Percentiles rank a stretch among this genome's conserved stretches.
Evolutionary conservation across 768 basidiomycete species (phyloP).

Genomic region (Gymnopilus dilepis): DNA sequence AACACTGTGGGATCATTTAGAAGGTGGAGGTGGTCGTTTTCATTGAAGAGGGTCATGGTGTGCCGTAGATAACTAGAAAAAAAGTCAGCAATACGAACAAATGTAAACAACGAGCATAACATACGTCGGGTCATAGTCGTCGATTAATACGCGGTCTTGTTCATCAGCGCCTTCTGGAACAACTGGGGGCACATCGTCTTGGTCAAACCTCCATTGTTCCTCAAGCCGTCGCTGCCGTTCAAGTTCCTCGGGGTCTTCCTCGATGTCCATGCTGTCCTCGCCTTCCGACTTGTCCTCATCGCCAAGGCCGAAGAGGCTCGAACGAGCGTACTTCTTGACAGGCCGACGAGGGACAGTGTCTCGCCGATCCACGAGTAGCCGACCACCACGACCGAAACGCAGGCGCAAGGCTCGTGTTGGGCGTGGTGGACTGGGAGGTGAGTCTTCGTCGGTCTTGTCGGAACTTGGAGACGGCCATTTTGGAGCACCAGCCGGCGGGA

Average conservation of each 20-base stretch:
- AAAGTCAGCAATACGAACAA: constrained; percentile 11
- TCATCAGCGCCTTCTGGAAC: constrained; percentile 70
- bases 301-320: constrained; percentile 32
- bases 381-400: constrained; percentile 84
- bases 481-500: constrained; percentile 47
- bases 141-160: constrained; percentile 68
- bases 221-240: constrained; percentile 42
- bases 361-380: constrained; percentile 76
- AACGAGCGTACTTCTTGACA: constrained; percentile 28
- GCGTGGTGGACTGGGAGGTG: constrained; percentile 32
- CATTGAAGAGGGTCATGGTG: constrained; percentile 60
- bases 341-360: constrained; percentile 34
- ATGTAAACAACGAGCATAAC: constrained; percentile 19
- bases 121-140: constrained; percentile 69
- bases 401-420: constrained; percentile 61
- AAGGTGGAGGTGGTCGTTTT: constrained; percentile 56
- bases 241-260: constrained; percentile 44
- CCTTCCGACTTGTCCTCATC: constrained; percentile 26
- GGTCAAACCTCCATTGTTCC: constrained; percentile 74
- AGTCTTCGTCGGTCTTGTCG: constrained; percentile 33
- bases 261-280: constrained; percentile 39
- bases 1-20: constrained; percentile 56
- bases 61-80: constrained; percentile 55
- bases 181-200: constrained; percentile 61
- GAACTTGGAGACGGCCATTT: constrained; percentile 33